These are phyloP conservation scores for Piromyces finnis DNA, from an alignment of 192 early-diverging fungal species.

Conservation along the genomic window DNA sequence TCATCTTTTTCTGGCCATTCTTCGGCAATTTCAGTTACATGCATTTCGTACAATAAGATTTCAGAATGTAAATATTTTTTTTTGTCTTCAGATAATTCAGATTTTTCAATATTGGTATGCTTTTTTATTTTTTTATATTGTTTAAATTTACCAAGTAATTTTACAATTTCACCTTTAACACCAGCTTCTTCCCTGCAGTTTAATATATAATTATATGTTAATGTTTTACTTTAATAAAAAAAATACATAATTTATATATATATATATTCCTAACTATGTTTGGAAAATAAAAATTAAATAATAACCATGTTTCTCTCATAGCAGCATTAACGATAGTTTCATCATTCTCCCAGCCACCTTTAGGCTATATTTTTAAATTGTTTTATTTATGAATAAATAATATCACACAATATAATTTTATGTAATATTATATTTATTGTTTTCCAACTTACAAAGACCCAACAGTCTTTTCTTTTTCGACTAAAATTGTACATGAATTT, in stretches of 20 bases:
- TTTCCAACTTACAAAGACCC: background rate
- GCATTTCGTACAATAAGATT: conserved; percentile 35
- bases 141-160: conserved; percentile 25
- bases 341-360: conserved; percentile 46
- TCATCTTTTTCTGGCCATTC: conserved; percentile 31
- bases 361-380: conserved; percentile 2
- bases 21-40: conserved; percentile 24
- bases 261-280: no score
- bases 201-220: no score
- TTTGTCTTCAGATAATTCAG: background rate
- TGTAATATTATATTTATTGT: no score
- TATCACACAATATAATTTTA: no score
- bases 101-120: background rate
- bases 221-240: no score
- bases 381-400: background rate
- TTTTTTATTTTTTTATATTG: conserved; percentile 16
- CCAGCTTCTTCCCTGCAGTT: conserved; percentile 29
- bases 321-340: conserved; percentile 35
- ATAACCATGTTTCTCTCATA: conserved; percentile 27
- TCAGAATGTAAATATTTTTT: background rate
- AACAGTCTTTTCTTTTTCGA: background rate
- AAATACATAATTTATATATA: no score
- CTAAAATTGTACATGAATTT: background rate
- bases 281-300: background rate
- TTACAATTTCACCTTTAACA: conserved; percentile 23